These are phyloP conservation scores for Ustilago nuda DNA, from an alignment of 1,284 basidiomycete species.

Conservation along the genomic window DNA sequence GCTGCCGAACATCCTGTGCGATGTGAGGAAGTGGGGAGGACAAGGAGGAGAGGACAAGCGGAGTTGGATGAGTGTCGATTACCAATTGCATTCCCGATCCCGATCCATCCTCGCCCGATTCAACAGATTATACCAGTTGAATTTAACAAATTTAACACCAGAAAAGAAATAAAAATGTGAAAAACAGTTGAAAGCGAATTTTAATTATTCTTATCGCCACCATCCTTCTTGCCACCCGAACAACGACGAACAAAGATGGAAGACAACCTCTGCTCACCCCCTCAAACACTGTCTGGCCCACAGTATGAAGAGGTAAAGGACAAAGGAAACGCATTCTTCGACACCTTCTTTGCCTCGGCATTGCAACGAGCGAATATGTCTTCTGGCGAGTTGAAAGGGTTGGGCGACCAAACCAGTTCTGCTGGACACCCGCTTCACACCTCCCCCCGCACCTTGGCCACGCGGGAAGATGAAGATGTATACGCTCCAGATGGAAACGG, in stretches of 20 bases:
- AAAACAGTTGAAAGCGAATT: too few relatives aligned
- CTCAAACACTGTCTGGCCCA: not conserved
- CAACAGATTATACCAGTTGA: rapidly evolving
- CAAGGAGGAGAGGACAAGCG: not conserved
- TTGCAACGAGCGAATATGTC: constrained; percentile 50
- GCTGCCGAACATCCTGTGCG: not conserved
- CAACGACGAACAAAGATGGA: not conserved
- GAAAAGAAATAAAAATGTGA: too few relatives aligned
- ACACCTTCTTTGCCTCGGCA: constrained; percentile 49
- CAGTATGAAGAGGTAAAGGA: not conserved
- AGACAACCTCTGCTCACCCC: not conserved
- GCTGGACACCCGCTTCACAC: constrained; percentile 27
- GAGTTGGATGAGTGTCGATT: not conserved
- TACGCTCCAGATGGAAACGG: constrained; percentile 49
- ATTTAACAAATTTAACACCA: too few relatives aligned
- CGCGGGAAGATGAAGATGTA: constrained; percentile 14
- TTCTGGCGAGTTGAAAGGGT: constrained; percentile 29
- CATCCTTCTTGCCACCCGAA: not conserved
- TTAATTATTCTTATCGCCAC: not conserved
- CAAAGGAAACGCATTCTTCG: constrained; percentile 45
- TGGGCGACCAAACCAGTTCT: constrained; percentile 10
- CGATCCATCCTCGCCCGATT: too few relatives aligned
- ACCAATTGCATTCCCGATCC: not conserved
- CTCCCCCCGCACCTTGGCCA: not conserved
- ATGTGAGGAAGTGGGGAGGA: too few relatives aligned